Evolutionary conservation across 75 land plant species (phyloP).

Genomic region (Picea sitchensis): DNA sequence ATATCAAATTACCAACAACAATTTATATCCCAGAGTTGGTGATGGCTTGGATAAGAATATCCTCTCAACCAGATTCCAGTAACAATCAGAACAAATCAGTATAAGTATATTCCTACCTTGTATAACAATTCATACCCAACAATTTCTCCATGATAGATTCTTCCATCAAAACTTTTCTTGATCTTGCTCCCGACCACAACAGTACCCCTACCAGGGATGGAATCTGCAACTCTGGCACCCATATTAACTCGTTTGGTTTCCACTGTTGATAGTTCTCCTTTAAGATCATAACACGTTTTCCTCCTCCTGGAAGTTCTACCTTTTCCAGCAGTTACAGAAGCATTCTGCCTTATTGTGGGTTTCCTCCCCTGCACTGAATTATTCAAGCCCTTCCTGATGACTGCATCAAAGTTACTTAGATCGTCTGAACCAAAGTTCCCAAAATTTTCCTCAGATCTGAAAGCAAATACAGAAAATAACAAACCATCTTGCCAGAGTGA

Average conservation of each 20-base stretch:
- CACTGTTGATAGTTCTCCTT: conserved; percentile 1
- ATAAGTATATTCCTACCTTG: conserved; percentile 9
- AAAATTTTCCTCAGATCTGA: conserved; percentile 7
- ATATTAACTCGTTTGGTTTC: background rate
- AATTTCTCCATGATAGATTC: conserved; percentile 14
- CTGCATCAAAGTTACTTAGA: conserved; percentile 4
- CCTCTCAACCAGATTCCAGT: background rate
- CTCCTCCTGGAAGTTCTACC: conserved; percentile 6
- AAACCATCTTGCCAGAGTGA: background rate
- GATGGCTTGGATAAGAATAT: background rate
- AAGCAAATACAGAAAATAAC: background rate
- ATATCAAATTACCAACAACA: background rate
- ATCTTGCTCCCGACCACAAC: conserved; percentile 12
- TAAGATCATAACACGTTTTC: background rate
- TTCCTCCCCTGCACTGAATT: conserved; percentile 3
- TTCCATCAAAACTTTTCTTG: conserved; percentile 16
- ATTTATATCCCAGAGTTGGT: background rate
- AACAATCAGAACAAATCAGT: background rate
- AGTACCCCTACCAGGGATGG: conserved; percentile 11
- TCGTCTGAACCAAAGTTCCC: conserved; percentile 8
- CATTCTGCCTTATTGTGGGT: conserved; percentile 1
- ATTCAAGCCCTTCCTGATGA: background rate
- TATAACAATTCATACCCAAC: conserved; percentile 16
- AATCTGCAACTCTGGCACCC: conserved; percentile 6
- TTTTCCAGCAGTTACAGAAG: background rate